A percentile compares a stretch with the other conserved stretches of the same genome.
These are phyloP conservation scores for Trichoderma sp. DNA, from an alignment of 2,329 filamentous ascomycete species.

Conservation along the genomic window DNA sequence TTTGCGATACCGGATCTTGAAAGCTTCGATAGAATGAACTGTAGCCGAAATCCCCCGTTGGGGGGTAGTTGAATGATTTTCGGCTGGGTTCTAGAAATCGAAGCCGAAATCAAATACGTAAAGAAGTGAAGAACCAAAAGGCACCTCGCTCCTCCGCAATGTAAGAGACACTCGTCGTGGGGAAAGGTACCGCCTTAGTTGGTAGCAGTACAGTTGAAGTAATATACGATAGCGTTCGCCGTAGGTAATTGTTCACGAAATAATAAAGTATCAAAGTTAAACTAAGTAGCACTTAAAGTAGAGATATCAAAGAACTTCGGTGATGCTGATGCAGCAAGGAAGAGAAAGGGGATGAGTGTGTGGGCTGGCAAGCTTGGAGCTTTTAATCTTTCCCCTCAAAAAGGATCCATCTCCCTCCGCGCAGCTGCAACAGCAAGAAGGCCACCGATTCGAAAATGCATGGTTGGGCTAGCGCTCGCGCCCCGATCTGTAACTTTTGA, in stretches of 20 bases:
- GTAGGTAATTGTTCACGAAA: not conserved
- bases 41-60: not conserved
- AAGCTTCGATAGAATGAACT: not conserved
- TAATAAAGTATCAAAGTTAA: not conserved
- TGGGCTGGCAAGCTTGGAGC: not conserved
- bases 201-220: not conserved
- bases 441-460: not conserved
- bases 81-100: not conserved
- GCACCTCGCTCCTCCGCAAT: not conserved
- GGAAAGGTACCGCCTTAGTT: not conserved
- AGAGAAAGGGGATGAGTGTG: not conserved
- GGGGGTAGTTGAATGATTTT: not conserved
- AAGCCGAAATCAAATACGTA: not conserved
- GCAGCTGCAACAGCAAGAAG: not conserved
- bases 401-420: not conserved
- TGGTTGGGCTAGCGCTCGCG: not conserved
- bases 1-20: not conserved
- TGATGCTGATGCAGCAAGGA: not conserved
- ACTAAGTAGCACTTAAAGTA: not conserved
- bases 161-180: not conserved
- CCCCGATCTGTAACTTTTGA: not conserved
- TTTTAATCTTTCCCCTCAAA: not conserved
- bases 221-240: not conserved
- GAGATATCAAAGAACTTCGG: not conserved
- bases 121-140: not conserved